Conservation (phyloP, 495 filamentous ascomycete genomes). For the Neurospora sp. region DNA sequence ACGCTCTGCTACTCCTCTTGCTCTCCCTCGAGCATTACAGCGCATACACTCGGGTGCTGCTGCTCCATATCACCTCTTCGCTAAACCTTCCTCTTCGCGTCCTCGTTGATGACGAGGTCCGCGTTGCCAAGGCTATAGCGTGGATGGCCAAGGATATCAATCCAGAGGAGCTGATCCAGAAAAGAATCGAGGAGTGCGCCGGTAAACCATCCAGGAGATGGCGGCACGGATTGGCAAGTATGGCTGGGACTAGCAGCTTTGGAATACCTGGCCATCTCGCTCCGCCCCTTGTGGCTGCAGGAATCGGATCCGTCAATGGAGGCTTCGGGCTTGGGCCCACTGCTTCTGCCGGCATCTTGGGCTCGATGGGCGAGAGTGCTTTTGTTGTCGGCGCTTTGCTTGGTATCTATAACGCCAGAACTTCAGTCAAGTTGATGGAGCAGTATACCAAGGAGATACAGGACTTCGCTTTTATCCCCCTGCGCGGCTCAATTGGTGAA, state of each 20-base stretch:
- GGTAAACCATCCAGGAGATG: conserved; percentile 54
- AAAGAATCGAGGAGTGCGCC: conserved; percentile 49
- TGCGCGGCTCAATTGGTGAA: conserved; percentile 35
- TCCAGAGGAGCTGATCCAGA: conserved; percentile 54
- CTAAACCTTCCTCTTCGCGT: conserved; percentile 53
- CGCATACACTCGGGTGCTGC: conserved; percentile 62
- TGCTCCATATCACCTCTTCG: conserved; percentile 59
- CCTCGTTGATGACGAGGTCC: conserved; percentile 60
- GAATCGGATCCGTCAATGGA: conserved; percentile 72
- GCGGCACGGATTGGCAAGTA: conserved; percentile 53
- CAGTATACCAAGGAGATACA: conserved; percentile 75
- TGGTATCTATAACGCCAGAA: conserved; percentile 77
- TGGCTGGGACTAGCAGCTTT: conserved; percentile 59
- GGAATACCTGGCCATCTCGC: conserved; percentile 70
- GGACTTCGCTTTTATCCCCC: conserved; percentile 80
- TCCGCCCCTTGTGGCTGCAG: conserved; percentile 70
- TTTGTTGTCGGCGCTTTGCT: conserved; percentile 76
- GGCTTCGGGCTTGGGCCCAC: conserved; percentile 61
- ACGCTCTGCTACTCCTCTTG: conserved; percentile 60
- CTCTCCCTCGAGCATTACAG: conserved; percentile 75
- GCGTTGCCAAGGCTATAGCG: conserved; percentile 63
- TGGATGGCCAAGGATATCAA: conserved; percentile 61
- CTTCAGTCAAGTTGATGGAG: conserved; percentile 81
- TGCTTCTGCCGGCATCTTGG: conserved; percentile 66
- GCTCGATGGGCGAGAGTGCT: conserved; percentile 63